A percentile compares a stretch with the other conserved stretches of the same genome.
phyloP scores from a whole-genome alignment of 352 stramenopile species.

The Lagenidium sp. region DNA sequence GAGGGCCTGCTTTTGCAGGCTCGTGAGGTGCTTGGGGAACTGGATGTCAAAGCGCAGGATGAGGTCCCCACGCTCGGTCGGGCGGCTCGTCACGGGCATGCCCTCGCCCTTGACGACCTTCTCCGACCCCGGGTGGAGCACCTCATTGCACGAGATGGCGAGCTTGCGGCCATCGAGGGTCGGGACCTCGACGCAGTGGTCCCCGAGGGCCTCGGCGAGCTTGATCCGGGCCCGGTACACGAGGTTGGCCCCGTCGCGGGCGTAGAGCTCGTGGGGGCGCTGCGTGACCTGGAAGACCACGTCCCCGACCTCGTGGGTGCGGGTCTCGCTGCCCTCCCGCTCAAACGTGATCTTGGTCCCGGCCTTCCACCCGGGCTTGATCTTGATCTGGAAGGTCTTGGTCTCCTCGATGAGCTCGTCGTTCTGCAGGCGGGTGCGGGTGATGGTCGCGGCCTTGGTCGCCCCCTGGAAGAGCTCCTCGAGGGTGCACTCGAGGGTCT shows the following conservation, averaged over 20 bases:
- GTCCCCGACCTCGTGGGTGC: constrained; percentile 90
- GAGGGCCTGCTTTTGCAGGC: constrained; percentile 87
- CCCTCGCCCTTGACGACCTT: constrained; percentile 92
- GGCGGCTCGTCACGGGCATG: constrained; percentile 85
- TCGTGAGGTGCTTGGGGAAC: constrained; percentile 92
- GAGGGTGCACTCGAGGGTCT: constrained; percentile 73
- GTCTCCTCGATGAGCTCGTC: constrained; percentile 66
- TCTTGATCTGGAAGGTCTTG: constrained; percentile 84
- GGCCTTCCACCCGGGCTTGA: constrained; percentile 93
- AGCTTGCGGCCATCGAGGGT: constrained; percentile 94
- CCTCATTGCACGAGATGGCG: constrained; percentile 88
- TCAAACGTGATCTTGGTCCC: constrained; percentile 96
- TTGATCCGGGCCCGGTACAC: constrained; percentile 91
- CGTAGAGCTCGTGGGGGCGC: constrained; percentile 74
- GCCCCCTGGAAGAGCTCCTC: constrained; percentile 88
- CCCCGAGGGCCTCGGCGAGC: constrained; percentile 92
- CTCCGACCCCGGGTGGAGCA: constrained; percentile 87
- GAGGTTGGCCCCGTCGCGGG: constrained; percentile 89
- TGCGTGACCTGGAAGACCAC: constrained; percentile 92
- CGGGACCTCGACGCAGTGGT: constrained; percentile 91
- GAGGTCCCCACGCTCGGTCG: constrained; percentile 83
- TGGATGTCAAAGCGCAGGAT: constrained; percentile 94
- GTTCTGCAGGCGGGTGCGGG: constrained; percentile 68
- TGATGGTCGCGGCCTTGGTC: constrained; percentile 85
- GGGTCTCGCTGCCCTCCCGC: constrained; percentile 84